Conservation (phyloP, 176 grass and related monocot genomes). For the Themeda triandra region DNA sequence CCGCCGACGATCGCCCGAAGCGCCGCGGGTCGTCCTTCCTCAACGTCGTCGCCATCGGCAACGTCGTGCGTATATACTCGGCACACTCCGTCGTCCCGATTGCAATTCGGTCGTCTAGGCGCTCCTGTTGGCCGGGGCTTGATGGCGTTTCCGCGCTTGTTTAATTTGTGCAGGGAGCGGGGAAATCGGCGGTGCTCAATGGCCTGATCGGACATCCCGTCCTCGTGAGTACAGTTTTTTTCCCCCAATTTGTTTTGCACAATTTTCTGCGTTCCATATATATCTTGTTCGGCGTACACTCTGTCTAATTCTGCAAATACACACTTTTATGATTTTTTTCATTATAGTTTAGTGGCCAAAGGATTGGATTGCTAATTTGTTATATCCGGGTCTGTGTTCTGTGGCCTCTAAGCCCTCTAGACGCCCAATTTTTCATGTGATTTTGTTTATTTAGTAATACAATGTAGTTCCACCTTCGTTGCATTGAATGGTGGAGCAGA, state of each 20-base stretch:
- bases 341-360: too few relatives aligned
- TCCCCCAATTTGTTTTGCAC: too few relatives aligned
- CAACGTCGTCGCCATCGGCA: conserved; percentile 78
- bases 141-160: neutral
- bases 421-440: too few relatives aligned
- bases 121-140: neutral
- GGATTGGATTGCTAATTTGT: too few relatives aligned
- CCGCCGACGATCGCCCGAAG: neutral
- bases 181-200: conserved; percentile 86
- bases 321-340: too few relatives aligned
- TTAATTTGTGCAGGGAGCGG: conserved; percentile 55
- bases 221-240: conserved; percentile 47
- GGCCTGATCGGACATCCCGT: conserved; percentile 84
- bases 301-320: neutral
- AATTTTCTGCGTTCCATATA: neutral
- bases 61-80: conserved; percentile 72
- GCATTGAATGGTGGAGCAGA: neutral
- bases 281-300: neutral
- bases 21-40: conserved; percentile 62
- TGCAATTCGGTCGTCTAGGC: neutral
- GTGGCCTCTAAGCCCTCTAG: too few relatives aligned
- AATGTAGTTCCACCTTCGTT: too few relatives aligned
- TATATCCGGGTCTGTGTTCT: too few relatives aligned
- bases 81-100: too few relatives aligned
- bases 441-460: too few relatives aligned